Base-by-base conservation (phyloP, 257 asterid species). In the Ehretia macrophylla region DNA sequence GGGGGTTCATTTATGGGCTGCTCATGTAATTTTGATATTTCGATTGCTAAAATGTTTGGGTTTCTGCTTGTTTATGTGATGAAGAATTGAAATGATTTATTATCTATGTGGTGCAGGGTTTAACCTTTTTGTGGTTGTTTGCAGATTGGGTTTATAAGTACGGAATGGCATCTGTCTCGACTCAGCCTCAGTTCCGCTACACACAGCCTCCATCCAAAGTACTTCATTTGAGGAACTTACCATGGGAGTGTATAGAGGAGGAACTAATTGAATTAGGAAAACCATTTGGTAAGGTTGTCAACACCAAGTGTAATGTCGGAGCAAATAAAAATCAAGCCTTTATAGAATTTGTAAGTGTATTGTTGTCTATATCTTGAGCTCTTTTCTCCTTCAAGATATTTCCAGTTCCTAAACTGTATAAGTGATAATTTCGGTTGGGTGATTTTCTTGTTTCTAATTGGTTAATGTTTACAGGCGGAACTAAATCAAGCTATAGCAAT, bases 171-270 rank as follows among this genome's bases (percentile, higher is more conserved):
- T 93, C 97, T 13, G 94, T 83, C 32, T 89, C 99, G 59, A 86
- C 85, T 73, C 99, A 93, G 82, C 97, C 89, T 37, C 99, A 93
- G 76, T 93, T 93, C 59, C 91, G 96, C 56, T 89, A 86, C 75
- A 89, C 99, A 0, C 99, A 93, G 70, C 89, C 96, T 20, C 99
- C 99, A 8, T 93, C 99, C 27, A 93, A 89, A 80, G 99, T 93
- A 76, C 96, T 93, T 18, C 99, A 93, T 66, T 79, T 93, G 66
- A 85, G 97, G 79, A 93, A 93, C 76, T 77, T 89, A 64, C 99
- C 97, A 32, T 93, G 99, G 99, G 99, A 93, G 66, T 93, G 99
- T 56, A 80, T 83, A 10, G 96, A 89, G 82, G 99, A 93, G 76
- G 99, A 93, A 58, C 79, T 93, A 65, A 60, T 93, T 10, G 97